A percentile compares a stretch with the other conserved stretches of the same genome.
These are phyloP conservation scores for Syzygium malaccense DNA, from an alignment of 441 rosid species.

Conservation along the genomic window DNA sequence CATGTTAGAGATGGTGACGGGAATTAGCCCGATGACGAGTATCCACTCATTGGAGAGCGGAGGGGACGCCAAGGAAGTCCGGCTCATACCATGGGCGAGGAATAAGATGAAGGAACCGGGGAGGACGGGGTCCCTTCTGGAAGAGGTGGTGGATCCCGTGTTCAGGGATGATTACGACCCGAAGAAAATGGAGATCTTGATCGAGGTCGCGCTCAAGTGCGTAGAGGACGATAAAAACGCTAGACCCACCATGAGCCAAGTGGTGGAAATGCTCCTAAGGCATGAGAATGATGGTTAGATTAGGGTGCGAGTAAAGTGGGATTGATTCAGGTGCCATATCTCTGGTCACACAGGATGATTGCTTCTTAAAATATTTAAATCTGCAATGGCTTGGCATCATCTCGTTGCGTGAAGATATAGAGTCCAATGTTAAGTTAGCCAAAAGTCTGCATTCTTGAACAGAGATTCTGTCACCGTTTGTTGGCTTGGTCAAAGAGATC, in stretches of 20 bases:
- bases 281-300: background rate
- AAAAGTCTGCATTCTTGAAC: too few species aligned
- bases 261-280: background rate
- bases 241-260: background rate
- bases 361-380: background rate
- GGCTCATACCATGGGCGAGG: background rate
- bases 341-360: background rate
- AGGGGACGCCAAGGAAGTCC: background rate
- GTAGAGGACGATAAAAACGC: background rate
- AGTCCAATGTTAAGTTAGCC: too few species aligned
- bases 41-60: rapidly evolving
- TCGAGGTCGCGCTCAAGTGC: background rate
- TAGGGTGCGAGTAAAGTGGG: background rate
- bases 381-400: background rate
- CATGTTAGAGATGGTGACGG: background rate
- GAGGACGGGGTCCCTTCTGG: background rate
- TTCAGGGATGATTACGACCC: background rate
- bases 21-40: background rate
- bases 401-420: background rate
- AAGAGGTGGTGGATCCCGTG: background rate
- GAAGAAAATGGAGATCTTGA: background rate
- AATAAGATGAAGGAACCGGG: rapidly evolving
- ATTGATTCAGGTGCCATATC: background rate
- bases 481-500: too few species aligned
- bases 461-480: too few species aligned